Evolutionary conservation across 164 flowering plant species (phyloP), one percentile per base, ranked within the genome.

Genomic region (Vitis cinerea): DNA sequence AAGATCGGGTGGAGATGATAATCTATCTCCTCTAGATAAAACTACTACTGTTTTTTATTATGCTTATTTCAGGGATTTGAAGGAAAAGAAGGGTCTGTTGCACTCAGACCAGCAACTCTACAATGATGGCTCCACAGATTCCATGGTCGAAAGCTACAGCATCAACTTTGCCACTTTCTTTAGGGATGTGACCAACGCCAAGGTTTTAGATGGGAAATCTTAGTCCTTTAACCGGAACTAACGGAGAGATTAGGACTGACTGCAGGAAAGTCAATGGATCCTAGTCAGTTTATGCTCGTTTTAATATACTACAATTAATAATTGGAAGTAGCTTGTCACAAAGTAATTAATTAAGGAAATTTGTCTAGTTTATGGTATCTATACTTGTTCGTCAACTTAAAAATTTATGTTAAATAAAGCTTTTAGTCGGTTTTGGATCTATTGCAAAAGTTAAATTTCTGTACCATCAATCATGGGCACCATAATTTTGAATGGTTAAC

Each of bases 31-130:
- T 13, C 76, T 77, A 10, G 83, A 82, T 61, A 15, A 55, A 10
- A 75, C 79, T 10, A 76, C 85, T 9, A 62, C 64, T 8, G 9
- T 3, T 29, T 80, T 78, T 19, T 80, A 82, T 57, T 73, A 73
- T 30, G 52, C 44, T 16, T 80, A 78, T 63, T 80, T 58, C 56
- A 60, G 67, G 58, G 75, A 80, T 50, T 48, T 80, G 64, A 0
- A 78, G 66, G n/a, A 19, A 0, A 52, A 62, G n/a, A 78, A 74
- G 71, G 82, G 79, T 11, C 73, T 80, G 10, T 69, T 78, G 17
- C 82, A 77, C 17, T 67, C 79, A 17, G 84, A 81, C 49, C 81
- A 83, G 63, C 81, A 56, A 65, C 79, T 83, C 64, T 74, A 47
- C 49, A 68, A 74, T 65, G 74, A 69, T 1, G 23, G 55, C 15